phyloP scores from a whole-genome alignment of 2,329 filamentous ascomycete genomes.

The Fusarium marasasianum region DNA sequence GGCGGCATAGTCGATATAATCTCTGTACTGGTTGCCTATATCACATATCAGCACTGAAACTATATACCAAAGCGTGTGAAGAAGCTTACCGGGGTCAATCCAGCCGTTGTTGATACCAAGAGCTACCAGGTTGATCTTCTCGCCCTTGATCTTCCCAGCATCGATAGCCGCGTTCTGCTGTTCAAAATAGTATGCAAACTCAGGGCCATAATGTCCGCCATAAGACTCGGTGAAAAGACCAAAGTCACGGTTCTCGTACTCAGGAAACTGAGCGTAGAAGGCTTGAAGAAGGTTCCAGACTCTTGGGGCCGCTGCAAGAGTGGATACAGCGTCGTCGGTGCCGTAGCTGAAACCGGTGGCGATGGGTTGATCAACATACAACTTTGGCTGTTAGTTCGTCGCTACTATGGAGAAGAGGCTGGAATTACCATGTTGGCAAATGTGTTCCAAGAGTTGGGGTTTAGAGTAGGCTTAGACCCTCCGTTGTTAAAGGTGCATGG shows the following conservation, averaged over 20 bases:
- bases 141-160: conserved; percentile 51
- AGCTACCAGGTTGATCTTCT: conserved; percentile 58
- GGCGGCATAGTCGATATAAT: conserved; percentile 45
- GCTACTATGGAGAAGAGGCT: rapidly evolving
- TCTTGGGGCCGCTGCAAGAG: conserved; percentile 43
- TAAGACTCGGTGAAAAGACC: conserved; percentile 64
- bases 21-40: conserved; percentile 39
- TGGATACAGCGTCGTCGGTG: conserved; percentile 37
- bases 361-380: conserved; percentile 73
- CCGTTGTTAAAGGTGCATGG: conserved; percentile 73
- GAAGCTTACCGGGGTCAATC: conserved; percentile 53
- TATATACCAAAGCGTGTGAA: rapidly evolving
- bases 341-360: conserved; percentile 44
- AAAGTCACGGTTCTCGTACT: conserved; percentile 67
- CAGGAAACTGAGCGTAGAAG: conserved; percentile 71
- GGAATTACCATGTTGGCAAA: conserved; percentile 62
- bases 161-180: conserved; percentile 63
- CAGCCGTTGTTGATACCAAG: conserved; percentile 67
- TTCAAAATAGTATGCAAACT: conserved; percentile 64
- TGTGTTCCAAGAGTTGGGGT: conserved; percentile 71
- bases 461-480: conserved; percentile 50
- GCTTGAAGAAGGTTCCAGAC: conserved; percentile 66
- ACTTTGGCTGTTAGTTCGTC: conserved; percentile 35
- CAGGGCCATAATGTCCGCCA: conserved; percentile 66
- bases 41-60: background rate